Base-by-base conservation (phyloP, 2,329 filamentous ascomycete species). In the Talaromyces amestolkiae region DNA sequence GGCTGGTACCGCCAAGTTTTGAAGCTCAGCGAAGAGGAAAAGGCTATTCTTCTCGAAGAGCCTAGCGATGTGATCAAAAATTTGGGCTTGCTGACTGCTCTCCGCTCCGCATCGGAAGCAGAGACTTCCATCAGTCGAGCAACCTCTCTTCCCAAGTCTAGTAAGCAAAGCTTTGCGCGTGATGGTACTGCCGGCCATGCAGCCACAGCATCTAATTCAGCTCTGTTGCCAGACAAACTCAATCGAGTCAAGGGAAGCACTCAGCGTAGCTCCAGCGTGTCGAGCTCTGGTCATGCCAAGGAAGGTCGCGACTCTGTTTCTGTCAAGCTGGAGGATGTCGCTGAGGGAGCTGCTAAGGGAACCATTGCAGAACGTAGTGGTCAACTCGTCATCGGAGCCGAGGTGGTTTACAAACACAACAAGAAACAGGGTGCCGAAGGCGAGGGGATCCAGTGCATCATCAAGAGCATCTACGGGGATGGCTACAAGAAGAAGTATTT, bases 391-490 rank as follows among this genome's bases (percentile, higher is more conserved):
- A 70, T 82, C n/a, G 81, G 81, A 6, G 79, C 80, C 15, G 80
- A 83, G 69, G 82, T 83, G 9, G 82, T 83, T 35, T 84, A 81
- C 70, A 83, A 82, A 65, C 81, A 82, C 64, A 81, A 79, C 68
- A 82, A 83, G 68, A 82, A 82, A 66, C 78, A 81, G 66, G 81
- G 80, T n/a, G 77, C 80, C 3, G 82, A 84, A 70, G 82, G 82
- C 24, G 81, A 81, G 66, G 80, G 81, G 83, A 93, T 93, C 64
- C 85, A 93, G 58, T 91, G 91, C 60, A 89, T 90, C 66, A 91
- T 94, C 61, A 89, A 90, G 67, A 86, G 87, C 61, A 89, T 94
- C 15, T 84, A 87, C 61, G 91, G 90, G 15, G 90, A 93, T 67
- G 90, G 89, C 13, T 72, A 73, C 63, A 93, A 92, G 75, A 90